phyloP scores from a whole-genome alignment of 805 yeast genomes.

The Saccharomyces paradoxus region DNA sequence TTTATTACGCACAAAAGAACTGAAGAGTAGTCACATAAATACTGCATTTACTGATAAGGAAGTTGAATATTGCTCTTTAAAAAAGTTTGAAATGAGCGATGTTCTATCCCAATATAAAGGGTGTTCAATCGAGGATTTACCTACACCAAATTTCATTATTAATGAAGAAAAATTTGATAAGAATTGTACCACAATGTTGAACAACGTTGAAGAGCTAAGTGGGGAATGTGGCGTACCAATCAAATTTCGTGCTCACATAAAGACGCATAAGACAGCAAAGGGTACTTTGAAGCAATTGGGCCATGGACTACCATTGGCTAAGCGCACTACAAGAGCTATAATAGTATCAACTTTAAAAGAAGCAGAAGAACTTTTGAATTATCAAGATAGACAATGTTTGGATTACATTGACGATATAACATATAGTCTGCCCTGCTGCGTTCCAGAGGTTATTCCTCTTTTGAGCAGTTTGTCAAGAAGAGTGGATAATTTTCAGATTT shows the following conservation, averaged over 20 bases:
- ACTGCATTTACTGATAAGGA: not conserved
- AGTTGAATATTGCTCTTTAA: not conserved
- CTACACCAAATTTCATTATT: constrained; percentile 43
- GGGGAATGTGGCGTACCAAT: constrained; percentile 18
- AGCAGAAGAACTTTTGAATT: constrained; percentile 42
- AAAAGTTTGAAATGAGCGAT: constrained; percentile 6
- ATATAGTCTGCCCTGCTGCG: constrained; percentile 52
- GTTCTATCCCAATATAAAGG: constrained; percentile 29
- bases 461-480: constrained; percentile 36
- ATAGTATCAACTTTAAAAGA: constrained; percentile 66
- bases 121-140: constrained; percentile 29
- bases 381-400: constrained; percentile 24
- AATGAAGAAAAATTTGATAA: constrained; percentile 30
- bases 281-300: constrained; percentile 52
- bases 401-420: constrained; percentile 38
- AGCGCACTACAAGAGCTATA: constrained; percentile 38
- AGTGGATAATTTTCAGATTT: constrained; percentile 42
- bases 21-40: not conserved
- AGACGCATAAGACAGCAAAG: constrained; percentile 64
- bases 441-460: constrained; percentile 40
- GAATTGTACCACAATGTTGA: constrained; percentile 46
- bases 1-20: not conserved
- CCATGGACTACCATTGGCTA: constrained; percentile 27
- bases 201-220: constrained; percentile 33
- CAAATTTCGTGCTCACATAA: constrained; percentile 61